Conservation (phyloP, 768 basidiomycete species). For the Lactarius trivialis region DNA sequence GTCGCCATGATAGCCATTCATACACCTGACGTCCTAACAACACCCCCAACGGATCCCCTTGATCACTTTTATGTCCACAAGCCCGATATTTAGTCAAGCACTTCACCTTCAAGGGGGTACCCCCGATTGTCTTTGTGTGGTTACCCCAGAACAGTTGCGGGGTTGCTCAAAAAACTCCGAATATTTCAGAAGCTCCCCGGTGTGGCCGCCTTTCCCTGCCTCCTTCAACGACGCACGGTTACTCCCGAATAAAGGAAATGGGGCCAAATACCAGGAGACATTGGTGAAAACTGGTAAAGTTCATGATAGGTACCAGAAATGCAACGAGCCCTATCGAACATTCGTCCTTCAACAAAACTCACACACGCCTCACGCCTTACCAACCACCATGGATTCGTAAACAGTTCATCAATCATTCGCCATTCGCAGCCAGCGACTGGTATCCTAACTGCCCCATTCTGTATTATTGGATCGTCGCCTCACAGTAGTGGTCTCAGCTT, state of each 20-base stretch:
- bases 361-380: neutral
- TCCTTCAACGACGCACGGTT: neutral
- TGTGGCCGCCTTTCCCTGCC: neutral
- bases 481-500: neutral
- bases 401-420: neutral
- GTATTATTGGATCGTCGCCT: neutral
- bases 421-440: neutral
- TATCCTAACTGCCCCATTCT: neutral
- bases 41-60: neutral
- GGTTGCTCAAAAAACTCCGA: neutral
- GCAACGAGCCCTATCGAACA: neutral
- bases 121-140: neutral
- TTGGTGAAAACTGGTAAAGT: neutral
- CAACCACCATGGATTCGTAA: neutral
- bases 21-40: neutral
- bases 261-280: neutral
- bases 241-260: neutral
- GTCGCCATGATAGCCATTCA: conserved; percentile 4
- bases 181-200: neutral
- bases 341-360: neutral
- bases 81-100: neutral
- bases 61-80: neutral
- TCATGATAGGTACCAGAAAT: neutral
- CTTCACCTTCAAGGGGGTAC: neutral
- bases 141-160: neutral